These are phyloP conservation scores for Geoglossum cookeanum DNA, from an alignment of 2,329 filamentous ascomycete genomes.

Conservation along the genomic window DNA sequence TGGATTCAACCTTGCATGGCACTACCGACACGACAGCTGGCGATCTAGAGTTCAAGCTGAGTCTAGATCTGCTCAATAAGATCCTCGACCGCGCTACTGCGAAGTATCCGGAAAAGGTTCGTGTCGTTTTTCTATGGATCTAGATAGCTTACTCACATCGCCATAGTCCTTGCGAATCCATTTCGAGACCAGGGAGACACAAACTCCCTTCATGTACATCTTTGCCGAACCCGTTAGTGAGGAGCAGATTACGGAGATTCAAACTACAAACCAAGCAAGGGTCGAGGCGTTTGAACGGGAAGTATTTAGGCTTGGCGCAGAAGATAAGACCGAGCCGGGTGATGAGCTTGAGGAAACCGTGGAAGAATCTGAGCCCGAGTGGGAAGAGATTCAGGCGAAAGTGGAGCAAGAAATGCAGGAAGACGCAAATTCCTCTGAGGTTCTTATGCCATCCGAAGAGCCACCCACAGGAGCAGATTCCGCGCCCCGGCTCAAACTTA, in stretches of 20 bases:
- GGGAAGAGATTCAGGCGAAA: slow-evolving; percentile 15
- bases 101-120: slow-evolving; percentile 48
- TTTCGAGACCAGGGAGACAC: slow-evolving; percentile 51
- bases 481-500: background rate
- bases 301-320: slow-evolving; percentile 32
- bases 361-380: slow-evolving; percentile 10
- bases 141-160: background rate
- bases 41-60: slow-evolving; percentile 69
- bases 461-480: background rate
- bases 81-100: slow-evolving; percentile 55
- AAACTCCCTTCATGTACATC: slow-evolving; percentile 59
- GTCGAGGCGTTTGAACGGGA: slow-evolving; percentile 50
- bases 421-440: slow-evolving; percentile 10
- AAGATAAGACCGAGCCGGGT: slow-evolving; percentile 15
- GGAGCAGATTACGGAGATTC: slow-evolving; percentile 53
- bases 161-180: slow-evolving; percentile 51
- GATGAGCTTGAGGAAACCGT: slow-evolving; percentile 7
- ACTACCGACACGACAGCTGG: slow-evolving; percentile 47
- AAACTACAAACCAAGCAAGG: slow-evolving; percentile 42
- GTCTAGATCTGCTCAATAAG: slow-evolving; percentile 60
- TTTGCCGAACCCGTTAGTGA: slow-evolving; percentile 72
- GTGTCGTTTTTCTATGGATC: slow-evolving; percentile 1
- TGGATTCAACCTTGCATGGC: slow-evolving; percentile 82
- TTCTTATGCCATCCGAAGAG: background rate
- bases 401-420: slow-evolving; percentile 16